phyloP scores from a whole-genome alignment of 192 early-diverging fungal genomes.

The Podila clonocystis region DNA sequence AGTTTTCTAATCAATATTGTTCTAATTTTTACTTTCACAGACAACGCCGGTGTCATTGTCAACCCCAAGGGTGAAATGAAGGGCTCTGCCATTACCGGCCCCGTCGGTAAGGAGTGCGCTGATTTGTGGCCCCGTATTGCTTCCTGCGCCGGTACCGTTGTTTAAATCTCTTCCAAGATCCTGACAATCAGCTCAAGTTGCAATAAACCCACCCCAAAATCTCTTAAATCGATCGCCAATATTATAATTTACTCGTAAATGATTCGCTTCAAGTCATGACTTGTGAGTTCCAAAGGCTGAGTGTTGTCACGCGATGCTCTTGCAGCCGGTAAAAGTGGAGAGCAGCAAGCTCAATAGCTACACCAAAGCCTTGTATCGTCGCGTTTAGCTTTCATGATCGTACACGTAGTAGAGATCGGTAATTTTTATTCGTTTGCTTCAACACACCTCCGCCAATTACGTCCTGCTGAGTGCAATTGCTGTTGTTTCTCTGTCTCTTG shows the following conservation, averaged over 20 bases:
- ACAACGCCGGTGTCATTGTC: slow-evolving; percentile 99
- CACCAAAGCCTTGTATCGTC: too few relatives aligned
- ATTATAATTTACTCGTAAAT: background rate
- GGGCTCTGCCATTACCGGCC: slow-evolving; percentile 99
- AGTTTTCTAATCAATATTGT: background rate
- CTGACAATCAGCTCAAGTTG: slow-evolving; percentile 48
- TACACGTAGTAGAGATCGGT: background rate
- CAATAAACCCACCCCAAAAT: slow-evolving; percentile 43
- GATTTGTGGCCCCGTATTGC: slow-evolving; percentile 99
- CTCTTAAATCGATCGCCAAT: background rate
- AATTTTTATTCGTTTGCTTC: background rate
- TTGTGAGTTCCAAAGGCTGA: too few relatives aligned
- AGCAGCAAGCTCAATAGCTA: too few relatives aligned
- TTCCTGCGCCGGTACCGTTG: slow-evolving; percentile 86
- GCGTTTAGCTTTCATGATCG: too few relatives aligned
- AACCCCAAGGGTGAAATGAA: slow-evolving; percentile 99
- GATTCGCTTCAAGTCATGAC: background rate
- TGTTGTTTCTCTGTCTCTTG: background rate
- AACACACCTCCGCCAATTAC: background rate
- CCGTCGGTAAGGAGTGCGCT: slow-evolving; percentile 99
- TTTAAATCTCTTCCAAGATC: slow-evolving; percentile 42
- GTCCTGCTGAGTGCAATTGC: background rate
- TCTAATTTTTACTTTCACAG: slow-evolving; percentile 48
- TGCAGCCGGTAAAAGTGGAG: too few relatives aligned
- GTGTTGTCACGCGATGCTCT: too few relatives aligned